phyloP scores from a whole-genome alignment of 805 yeast species.

The Geotrichum ghanense region DNA sequence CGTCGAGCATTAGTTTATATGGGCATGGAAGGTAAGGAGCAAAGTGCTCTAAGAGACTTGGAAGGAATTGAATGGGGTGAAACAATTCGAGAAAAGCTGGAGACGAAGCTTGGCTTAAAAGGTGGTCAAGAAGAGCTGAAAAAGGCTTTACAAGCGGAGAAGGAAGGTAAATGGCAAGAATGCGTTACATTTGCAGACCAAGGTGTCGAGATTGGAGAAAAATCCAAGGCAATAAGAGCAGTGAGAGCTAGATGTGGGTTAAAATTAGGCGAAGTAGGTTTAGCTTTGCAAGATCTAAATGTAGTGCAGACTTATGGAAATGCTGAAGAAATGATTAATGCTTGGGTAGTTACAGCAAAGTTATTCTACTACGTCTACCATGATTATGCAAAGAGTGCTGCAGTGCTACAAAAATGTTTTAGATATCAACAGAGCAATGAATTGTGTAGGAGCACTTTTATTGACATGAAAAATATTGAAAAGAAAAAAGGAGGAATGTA shows the following conservation, averaged over 20 bases:
- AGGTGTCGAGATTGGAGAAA: not conserved
- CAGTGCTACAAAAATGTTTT: constrained; percentile 53
- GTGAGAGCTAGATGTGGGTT: constrained; percentile 25
- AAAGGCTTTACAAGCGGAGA: not conserved
- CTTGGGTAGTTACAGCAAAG: constrained; percentile 20
- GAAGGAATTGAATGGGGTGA: not conserved
- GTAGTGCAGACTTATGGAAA: constrained; percentile 18
- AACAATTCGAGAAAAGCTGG: not conserved
- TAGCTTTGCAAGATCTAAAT: constrained; percentile 27
- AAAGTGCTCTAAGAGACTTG: not conserved
- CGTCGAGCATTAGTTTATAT: not conserved
- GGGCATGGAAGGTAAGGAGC: not conserved
- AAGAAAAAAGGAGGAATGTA: constrained; percentile 19
- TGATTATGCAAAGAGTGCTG: constrained; percentile 41
- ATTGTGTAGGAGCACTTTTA: constrained; percentile 38
- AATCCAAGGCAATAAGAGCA: not conserved
- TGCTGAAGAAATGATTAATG: constrained; percentile 8
- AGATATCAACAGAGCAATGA: constrained; percentile 64
- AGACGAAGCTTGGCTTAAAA: not conserved
- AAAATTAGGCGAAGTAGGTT: constrained; percentile 20
- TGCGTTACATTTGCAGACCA: not conserved
- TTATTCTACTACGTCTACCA: constrained; percentile 41
- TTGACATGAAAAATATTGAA: constrained; percentile 18
- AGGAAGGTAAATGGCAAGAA: not conserved
- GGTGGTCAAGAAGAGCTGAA: constrained; percentile 1